Conservation (phyloP, 1,284 basidiomycete species). For the Coriolopsis trogii region DNA sequence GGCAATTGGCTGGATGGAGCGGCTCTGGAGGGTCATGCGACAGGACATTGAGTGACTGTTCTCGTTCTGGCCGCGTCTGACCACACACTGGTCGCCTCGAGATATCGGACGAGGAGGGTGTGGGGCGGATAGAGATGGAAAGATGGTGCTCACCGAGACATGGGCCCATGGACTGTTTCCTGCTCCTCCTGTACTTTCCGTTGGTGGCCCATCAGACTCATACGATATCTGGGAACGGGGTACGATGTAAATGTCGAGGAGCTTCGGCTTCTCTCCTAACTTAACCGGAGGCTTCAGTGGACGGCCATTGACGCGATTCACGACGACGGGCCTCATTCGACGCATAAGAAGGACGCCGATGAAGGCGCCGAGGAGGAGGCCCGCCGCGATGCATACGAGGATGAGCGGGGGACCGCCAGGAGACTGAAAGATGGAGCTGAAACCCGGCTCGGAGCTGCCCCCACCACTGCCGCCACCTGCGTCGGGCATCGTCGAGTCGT, state of each 20-base stretch:
- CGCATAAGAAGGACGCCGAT: conserved; percentile 25
- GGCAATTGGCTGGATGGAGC: conserved; percentile 17
- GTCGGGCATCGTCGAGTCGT: too few species aligned
- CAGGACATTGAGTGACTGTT: too few species aligned
- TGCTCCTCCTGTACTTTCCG: neutral
- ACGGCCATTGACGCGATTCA: conserved; percentile 7
- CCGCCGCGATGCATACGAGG: conserved; percentile 34
- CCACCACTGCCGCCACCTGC: too few species aligned
- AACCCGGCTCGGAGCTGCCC: conserved; percentile 6
- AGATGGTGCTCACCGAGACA: neutral
- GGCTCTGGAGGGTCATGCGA: too few species aligned
- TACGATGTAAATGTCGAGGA: conserved; percentile 16
- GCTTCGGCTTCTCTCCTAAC: conserved; percentile 14
- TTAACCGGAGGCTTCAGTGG: neutral
- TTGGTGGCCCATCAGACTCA: too few species aligned
- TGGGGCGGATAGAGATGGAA: neutral
- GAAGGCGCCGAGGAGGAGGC: conserved; percentile 30
- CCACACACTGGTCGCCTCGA: too few species aligned
- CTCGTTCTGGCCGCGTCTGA: too few species aligned
- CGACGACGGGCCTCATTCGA: conserved; percentile 16
- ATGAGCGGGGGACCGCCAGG: conserved; percentile 33
- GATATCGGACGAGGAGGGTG: neutral
- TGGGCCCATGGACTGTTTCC: neutral
- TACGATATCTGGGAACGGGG: too few species aligned
- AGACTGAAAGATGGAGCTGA: conserved; percentile 22